These are phyloP conservation scores for Pseudogymnoascus sp. DNA, from an alignment of 2,329 filamentous ascomycete genomes.

Conservation along the genomic window DNA sequence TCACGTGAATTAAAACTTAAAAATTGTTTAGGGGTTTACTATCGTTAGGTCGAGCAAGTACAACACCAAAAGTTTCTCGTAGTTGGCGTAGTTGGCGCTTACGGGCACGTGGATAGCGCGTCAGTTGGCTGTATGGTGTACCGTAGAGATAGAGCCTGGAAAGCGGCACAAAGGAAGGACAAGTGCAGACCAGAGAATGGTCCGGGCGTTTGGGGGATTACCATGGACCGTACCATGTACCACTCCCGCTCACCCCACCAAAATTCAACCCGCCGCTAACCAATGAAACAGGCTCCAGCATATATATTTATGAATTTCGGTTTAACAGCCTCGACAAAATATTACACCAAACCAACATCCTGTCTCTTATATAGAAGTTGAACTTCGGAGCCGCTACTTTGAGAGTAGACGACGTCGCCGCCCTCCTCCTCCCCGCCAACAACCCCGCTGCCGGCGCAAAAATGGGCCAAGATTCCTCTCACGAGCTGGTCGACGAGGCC, in stretches of 20 bases:
- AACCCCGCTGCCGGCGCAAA: conserved; percentile 29
- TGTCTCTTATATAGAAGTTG: not conserved
- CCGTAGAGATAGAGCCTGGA: not conserved
- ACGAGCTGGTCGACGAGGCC: conserved; percentile 51
- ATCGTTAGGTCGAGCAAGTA: not conserved
- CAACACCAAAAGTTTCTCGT: not conserved
- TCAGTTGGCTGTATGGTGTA: not conserved
- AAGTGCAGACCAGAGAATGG: not conserved
- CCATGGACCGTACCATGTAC: not conserved
- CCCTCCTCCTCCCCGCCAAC: not conserved
- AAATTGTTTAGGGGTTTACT: not conserved
- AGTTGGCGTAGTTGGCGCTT: not conserved
- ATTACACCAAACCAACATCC: not conserved
- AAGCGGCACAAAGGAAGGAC: not conserved
- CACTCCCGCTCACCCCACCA: conserved; percentile 3
- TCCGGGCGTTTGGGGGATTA: not conserved
- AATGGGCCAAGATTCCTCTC: conserved; percentile 84
- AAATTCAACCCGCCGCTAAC: not conserved
- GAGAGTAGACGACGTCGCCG: not conserved
- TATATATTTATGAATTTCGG: not conserved
- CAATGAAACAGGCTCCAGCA: not conserved
- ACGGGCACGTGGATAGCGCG: not conserved
- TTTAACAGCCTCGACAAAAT: not conserved
- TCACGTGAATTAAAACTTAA: not conserved
- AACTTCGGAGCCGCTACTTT: not conserved